Conservation (phyloP, 495 filamentous ascomycete species). For the Cryomyces minteri region DNA sequence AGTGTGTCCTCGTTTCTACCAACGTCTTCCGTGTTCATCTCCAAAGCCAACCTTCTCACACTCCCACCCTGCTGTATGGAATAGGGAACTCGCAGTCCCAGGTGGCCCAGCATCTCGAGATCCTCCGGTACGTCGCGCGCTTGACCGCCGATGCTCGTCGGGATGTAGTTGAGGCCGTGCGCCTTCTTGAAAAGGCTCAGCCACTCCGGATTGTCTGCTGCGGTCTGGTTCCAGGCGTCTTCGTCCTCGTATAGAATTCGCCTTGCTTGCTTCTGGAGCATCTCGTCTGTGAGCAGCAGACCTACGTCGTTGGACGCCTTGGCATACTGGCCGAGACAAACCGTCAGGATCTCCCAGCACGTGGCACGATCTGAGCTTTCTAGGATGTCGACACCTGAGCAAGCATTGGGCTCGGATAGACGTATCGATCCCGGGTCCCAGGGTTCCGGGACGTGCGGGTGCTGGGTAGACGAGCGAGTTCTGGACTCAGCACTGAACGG, state of each 20-base stretch:
- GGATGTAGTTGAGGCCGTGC: constrained; percentile 8
- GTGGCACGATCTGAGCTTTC: constrained; percentile 4
- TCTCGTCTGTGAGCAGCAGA: constrained; percentile 15
- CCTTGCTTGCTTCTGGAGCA: constrained; percentile 19
- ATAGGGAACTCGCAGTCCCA: constrained; percentile 1
- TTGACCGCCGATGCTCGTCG: constrained; percentile 1
- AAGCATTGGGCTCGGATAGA: not conserved
- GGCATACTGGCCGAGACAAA: constrained; percentile 19
- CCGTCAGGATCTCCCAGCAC: constrained; percentile 24
- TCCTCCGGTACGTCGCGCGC: constrained; percentile 6
- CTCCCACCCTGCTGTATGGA: too few species aligned
- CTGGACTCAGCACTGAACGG: constrained; percentile 18
- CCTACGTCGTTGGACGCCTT: constrained; percentile 13
- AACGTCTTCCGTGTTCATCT: too few species aligned
- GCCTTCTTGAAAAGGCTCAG: constrained; percentile 23
- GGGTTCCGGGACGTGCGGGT: not conserved
- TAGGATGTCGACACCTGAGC: not conserved
- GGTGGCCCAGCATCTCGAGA: constrained; percentile 8
- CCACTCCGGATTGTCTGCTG: constrained; percentile 25
- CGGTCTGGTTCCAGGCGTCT: constrained; percentile 24
- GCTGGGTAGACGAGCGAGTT: not conserved
- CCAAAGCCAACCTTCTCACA: too few species aligned
- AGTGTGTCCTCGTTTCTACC: too few species aligned
- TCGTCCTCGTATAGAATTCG: constrained; percentile 19
- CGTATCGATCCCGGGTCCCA: not conserved